These are phyloP conservation scores for Bryoerythrophyllum caledonicum DNA, from an alignment of 225 moss, liverwort and hornwort genomes.

Conservation along the genomic window DNA sequence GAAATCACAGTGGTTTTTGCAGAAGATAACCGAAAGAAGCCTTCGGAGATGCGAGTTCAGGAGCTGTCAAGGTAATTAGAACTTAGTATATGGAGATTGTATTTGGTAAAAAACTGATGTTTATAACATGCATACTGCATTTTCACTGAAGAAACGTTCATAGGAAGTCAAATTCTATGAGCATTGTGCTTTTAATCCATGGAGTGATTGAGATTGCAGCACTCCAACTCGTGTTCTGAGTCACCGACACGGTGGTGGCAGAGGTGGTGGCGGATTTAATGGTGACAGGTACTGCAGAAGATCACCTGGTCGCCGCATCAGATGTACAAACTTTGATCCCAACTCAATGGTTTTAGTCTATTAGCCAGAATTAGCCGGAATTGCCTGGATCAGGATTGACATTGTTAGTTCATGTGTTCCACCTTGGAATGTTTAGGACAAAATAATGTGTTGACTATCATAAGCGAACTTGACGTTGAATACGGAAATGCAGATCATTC, in stretches of 20 bases:
- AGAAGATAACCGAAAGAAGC: conserved; percentile 96
- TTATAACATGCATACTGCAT: background rate
- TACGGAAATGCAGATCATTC: background rate
- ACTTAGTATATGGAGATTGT: background rate
- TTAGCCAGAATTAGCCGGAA: too few relatives aligned
- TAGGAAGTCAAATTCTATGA: background rate
- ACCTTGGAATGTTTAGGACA: background rate
- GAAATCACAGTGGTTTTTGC: conserved; percentile 99
- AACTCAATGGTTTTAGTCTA: background rate
- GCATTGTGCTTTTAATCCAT: background rate
- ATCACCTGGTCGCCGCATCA: conserved; percentile 46
- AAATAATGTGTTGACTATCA: background rate
- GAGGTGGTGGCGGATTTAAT: conserved; percentile 44
- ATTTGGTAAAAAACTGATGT: background rate
- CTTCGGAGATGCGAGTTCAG: conserved; percentile 93
- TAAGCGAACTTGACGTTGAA: background rate
- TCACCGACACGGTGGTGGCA: conserved; percentile 28
- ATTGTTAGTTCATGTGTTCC: background rate
- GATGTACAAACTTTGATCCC: conserved; percentile 37
- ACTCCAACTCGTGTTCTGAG: conserved; percentile 29
- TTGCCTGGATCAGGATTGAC: background rate
- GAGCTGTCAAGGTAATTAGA: conserved; percentile 67
- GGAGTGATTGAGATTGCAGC: conserved; percentile 26
- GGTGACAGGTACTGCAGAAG: conserved; percentile 47
- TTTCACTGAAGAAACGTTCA: background rate